Evolutionary conservation across 2,329 filamentous ascomycete genomes (phyloP).

Genomic region (Claviceps digitariae): DNA sequence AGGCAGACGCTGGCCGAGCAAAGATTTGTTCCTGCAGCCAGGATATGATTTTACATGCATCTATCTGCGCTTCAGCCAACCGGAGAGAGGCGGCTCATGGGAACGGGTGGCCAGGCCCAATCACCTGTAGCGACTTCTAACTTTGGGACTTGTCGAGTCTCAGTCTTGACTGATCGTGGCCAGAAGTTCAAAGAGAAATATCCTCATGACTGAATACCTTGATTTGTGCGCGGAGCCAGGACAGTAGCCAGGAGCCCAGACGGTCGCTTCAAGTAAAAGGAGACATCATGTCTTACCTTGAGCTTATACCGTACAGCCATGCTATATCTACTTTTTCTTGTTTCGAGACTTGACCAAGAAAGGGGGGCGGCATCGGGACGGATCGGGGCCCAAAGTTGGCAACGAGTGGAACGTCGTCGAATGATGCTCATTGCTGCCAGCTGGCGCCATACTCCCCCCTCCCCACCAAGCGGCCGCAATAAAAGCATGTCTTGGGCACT

Average conservation of each 20-base stretch:
- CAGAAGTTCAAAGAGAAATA: no score
- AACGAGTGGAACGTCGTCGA: not conserved
- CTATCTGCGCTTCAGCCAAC: slow-evolving; percentile 2
- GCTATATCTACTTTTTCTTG: not conserved
- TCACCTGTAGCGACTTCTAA: not conserved
- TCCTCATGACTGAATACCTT: not conserved
- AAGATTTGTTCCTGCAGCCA: slow-evolving; percentile 2
- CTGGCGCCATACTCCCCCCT: not conserved
- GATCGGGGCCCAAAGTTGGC: not conserved
- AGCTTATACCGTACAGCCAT: not conserved
- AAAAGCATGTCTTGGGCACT: not conserved
- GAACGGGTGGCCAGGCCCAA: not conserved
- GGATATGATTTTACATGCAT: not conserved
- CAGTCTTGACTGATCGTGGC: no score
- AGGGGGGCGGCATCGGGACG: not conserved
- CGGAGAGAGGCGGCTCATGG: slow-evolving; percentile 1
- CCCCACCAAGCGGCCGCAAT: slow-evolving; percentile 4
- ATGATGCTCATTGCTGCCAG: not conserved
- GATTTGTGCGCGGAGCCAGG: not conserved
- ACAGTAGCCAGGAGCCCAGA: not conserved
- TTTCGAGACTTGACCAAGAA: not conserved
- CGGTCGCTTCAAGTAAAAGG: not conserved
- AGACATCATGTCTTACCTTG: not conserved
- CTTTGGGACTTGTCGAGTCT: not conserved
- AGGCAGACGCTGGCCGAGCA: not conserved